Base-by-base conservation (phyloP, 106 monocot genomes). In the Alisma plantagoaquatica region DNA sequence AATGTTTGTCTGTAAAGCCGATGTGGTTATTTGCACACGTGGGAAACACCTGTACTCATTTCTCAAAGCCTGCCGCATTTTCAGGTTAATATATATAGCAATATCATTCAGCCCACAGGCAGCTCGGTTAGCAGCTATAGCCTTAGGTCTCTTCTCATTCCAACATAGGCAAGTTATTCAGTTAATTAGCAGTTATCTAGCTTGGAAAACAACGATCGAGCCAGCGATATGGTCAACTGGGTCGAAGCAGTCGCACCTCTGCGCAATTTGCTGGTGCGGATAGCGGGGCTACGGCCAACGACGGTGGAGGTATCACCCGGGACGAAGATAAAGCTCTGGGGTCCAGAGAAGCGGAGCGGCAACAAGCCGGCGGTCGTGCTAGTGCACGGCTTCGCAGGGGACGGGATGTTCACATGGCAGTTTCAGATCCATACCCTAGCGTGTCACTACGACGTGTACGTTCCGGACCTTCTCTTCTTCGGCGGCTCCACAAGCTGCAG, bases 401-500 rank as follows among this genome's bases (percentile, higher is more conserved):
- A 94, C 55, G 93, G 94, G 18, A 67, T 88, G 21, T 59, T 81
- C 10, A 94, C 88, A 0, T 94, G 88, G 94, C 83, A 88, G 46
- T 81, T 94, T 57, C 87, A 94, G 58, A 54, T 54, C 12, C 73
- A 78, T 0, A 23, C 60, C 2, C 46, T 83, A 5, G 53, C 77
- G 1, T 60, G 60, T 24, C 33, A 49, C 25, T 83, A 83, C 56
- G 70, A 66, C 14, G 71, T 94, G 14, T 88, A 94, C 70, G 77
- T 94, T 20, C 88, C 94, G 2, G 93, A 94, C 70, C 62, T 94
- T 29, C 64, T 94, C 32, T 94, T 80, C 77, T 94, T 94, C 67
- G 94, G 87, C 0, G 68, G 58, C 1, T 94, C 88, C 2, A 57
- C 29, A 2, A 81, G 72, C 1, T 26, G 15, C 10, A 53, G 67